Conservation (phyloP, 2,329 filamentous ascomycete genomes). For the Fusarium sterilihyphosum region DNA sequence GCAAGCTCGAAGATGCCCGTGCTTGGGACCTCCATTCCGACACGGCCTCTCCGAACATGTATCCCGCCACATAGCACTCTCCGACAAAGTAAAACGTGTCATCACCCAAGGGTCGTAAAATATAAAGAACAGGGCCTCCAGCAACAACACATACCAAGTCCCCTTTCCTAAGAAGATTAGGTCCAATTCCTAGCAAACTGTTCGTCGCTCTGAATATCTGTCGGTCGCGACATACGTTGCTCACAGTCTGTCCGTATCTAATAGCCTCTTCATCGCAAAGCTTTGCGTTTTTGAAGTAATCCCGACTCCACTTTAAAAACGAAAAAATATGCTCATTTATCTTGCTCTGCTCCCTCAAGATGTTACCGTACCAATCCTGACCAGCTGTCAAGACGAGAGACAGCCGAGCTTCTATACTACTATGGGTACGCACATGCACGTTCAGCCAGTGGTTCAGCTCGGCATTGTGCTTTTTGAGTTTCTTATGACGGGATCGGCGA, state of each 20-base stretch:
- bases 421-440: background rate
- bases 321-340: background rate
- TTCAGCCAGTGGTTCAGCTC: background rate
- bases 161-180: background rate
- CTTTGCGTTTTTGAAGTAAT: background rate
- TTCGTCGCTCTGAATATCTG: background rate
- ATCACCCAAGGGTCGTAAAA: background rate
- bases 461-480: background rate
- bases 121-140: background rate
- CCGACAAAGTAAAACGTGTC: background rate
- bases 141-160: background rate
- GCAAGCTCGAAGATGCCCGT: background rate
- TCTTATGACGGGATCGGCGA: background rate
- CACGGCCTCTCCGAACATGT: background rate
- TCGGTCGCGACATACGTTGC: background rate
- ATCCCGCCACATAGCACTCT: background rate
- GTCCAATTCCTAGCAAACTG: background rate
- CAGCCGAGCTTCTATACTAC: background rate
- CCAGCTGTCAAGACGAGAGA: background rate
- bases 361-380: background rate
- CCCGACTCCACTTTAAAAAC: background rate
- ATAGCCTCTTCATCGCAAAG: background rate
- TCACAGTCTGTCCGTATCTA: background rate
- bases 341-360: background rate
- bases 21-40: background rate